phyloP scores from a whole-genome alignment of 257 asterid species.

The Leptodermis oblonga region DNA sequence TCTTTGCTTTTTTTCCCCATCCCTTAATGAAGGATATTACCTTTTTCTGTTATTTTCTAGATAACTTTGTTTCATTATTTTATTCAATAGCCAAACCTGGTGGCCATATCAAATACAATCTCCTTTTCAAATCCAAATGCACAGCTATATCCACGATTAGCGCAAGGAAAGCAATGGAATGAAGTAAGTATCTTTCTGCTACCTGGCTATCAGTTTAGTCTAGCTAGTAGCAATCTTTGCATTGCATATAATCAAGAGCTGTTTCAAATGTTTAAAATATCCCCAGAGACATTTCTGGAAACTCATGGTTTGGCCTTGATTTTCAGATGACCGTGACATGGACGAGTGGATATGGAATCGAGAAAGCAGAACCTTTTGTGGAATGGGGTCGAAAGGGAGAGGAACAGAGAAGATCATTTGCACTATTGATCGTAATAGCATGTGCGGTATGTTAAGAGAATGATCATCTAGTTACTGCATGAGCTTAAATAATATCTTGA shows the following conservation, averaged over 20 bases:
- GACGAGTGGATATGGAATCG: constrained; percentile 79
- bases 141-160: constrained; percentile 92
- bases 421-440: constrained; percentile 74
- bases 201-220: too few species aligned
- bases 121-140: constrained; percentile 80
- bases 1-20: too few species aligned
- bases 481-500: neutral
- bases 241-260: neutral
- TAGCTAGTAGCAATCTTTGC: too few species aligned
- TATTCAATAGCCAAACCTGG: constrained; percentile 69
- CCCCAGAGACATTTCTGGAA: neutral
- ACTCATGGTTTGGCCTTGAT: constrained; percentile 8
- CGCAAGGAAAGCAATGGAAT: constrained; percentile 88
- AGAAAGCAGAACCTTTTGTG: constrained; percentile 65
- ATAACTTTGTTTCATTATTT: neutral
- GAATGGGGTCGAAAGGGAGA: constrained; percentile 77
- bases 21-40: too few species aligned
- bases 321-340: constrained; percentile 91
- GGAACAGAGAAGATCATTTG: constrained; percentile 45
- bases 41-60: neutral
- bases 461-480: constrained; percentile 12
- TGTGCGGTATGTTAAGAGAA: constrained; percentile 63
- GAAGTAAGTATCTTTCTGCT: constrained; percentile 49
- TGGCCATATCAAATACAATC: constrained; percentile 60
- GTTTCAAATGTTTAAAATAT: neutral